Conservation (phyloP, 441 rosid species). For the Aquilaria agallochum region DNA sequence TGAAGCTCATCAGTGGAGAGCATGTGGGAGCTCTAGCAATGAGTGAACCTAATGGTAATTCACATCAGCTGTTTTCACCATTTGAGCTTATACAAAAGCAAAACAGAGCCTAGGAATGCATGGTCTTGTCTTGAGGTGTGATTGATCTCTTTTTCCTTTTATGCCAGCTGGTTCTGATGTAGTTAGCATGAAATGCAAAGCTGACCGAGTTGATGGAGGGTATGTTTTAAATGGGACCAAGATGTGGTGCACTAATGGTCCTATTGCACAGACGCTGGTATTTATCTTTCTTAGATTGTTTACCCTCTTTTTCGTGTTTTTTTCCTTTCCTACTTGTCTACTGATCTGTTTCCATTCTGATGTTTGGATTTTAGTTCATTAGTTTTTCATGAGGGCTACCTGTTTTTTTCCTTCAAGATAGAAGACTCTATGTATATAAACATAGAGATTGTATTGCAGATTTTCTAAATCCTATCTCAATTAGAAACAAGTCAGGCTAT, state of each 20-base stretch:
- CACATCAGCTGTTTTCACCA: conserved; percentile 7
- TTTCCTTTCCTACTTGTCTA: too few relatives aligned
- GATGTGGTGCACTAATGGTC: conserved; percentile 99
- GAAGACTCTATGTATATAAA: too few relatives aligned
- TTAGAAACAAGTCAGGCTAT: too few relatives aligned
- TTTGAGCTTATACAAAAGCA: neutral
- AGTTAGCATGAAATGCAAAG: conserved; percentile 96
- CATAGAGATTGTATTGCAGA: too few relatives aligned
- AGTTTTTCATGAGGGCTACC: too few relatives aligned
- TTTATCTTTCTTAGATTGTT: conserved; percentile 2
- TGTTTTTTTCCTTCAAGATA: too few relatives aligned
- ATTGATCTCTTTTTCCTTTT: conserved; percentile 6
- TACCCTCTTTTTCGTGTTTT: neutral
- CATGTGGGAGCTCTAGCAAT: conserved; percentile 96
- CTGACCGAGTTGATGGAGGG: conserved; percentile 88
- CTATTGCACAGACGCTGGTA: conserved; percentile 94
- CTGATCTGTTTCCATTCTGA: too few relatives aligned
- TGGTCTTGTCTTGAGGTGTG: conserved; percentile 7
- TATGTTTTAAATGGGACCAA: conserved; percentile 82
- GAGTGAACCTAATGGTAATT: conserved; percentile 96
- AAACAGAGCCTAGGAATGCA: neutral
- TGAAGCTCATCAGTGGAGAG: conserved; percentile 97
- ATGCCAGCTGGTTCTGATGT: conserved; percentile 92
- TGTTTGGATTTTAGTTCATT: conserved; percentile 3
- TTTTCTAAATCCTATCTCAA: too few relatives aligned